Evolutionary conservation across 129 eudicot species (phyloP).

Genomic region (Rutidosis leptorrhynchoides): DNA sequence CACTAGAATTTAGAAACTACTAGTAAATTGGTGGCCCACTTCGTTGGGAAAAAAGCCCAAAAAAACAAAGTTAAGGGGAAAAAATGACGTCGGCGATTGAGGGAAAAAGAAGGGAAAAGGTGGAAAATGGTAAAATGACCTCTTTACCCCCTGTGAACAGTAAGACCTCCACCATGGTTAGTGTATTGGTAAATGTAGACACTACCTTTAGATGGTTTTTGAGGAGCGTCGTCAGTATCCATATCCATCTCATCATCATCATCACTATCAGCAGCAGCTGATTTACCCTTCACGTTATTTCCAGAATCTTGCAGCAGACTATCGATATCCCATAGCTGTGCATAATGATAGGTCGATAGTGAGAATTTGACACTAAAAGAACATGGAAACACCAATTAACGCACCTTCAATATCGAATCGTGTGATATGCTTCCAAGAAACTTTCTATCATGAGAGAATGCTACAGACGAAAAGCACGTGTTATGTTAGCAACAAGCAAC

Average conservation of each 20-base stretch:
- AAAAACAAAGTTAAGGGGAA: too few species aligned
- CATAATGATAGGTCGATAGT: neutral
- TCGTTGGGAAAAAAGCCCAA: too few species aligned
- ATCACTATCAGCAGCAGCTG: conserved; percentile 52
- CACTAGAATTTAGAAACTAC: neutral
- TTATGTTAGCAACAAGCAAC: conserved; percentile 11
- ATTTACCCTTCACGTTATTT: conserved; percentile 32
- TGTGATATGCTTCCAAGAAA: conserved; percentile 95
- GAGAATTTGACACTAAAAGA: neutral
- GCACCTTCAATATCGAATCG: conserved; percentile 73
- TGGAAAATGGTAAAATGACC: neutral
- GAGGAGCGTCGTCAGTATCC: conserved; percentile 40
- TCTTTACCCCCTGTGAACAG: too few species aligned
- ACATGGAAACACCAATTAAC: neutral
- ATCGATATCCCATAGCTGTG: conserved; percentile 89
- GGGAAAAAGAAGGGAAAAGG: too few species aligned
- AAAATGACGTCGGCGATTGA: too few species aligned
- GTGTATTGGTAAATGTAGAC: too few species aligned
- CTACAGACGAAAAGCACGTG: conserved; percentile 36
- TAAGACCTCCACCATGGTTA: too few species aligned
- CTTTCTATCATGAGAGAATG: conserved; percentile 93
- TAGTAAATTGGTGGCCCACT: too few species aligned
- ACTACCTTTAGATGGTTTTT: conserved; percentile 69
- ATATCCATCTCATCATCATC: conserved; percentile 64
- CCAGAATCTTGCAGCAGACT: conserved; percentile 72